A percentile compares a stretch with the other conserved stretches of the same genome.
Conservation (phyloP, 768 basidiomycete genomes). For the Boletus sp. region DNA sequence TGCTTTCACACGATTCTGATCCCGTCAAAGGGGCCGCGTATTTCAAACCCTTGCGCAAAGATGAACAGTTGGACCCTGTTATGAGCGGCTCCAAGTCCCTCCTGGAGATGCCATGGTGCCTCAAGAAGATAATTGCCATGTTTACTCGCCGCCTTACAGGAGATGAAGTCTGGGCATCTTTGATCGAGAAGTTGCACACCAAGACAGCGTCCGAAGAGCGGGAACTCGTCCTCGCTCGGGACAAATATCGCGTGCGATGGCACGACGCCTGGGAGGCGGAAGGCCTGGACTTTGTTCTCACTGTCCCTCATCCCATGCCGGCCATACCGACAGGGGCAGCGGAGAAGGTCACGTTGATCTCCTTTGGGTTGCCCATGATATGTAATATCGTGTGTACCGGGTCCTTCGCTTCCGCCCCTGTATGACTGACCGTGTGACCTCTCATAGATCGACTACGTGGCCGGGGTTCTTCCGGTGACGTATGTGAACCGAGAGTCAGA, state of each 20-base stretch:
- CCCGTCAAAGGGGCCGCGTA: slow-evolving; percentile 41
- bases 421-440: neutral
- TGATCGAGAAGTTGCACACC: slow-evolving; percentile 33
- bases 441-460: slow-evolving; percentile 49
- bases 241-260: slow-evolving; percentile 25
- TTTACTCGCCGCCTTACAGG: slow-evolving; percentile 30
- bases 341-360: slow-evolving; percentile 33
- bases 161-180: slow-evolving; percentile 28
- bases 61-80: slow-evolving; percentile 34
- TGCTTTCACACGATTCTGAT: neutral
- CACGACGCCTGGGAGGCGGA: slow-evolving; percentile 38
- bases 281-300: slow-evolving; percentile 41
- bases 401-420: neutral
- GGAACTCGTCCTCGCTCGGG: slow-evolving; percentile 25
- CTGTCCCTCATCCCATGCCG: slow-evolving; percentile 37
- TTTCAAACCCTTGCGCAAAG: slow-evolving; percentile 33
- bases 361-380: slow-evolving; percentile 35
- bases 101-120: slow-evolving; percentile 27
- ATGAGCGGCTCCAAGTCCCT: slow-evolving; percentile 24
- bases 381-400: slow-evolving; percentile 41
- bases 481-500: slow-evolving; percentile 47
- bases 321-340: slow-evolving; percentile 37
- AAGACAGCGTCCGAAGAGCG: slow-evolving; percentile 31
- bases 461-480: slow-evolving; percentile 59
- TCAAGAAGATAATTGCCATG: slow-evolving; percentile 44